These are phyloP conservation scores for Cudoniella acicularis DNA, from an alignment of 495 filamentous ascomycete genomes.

Conservation along the genomic window DNA sequence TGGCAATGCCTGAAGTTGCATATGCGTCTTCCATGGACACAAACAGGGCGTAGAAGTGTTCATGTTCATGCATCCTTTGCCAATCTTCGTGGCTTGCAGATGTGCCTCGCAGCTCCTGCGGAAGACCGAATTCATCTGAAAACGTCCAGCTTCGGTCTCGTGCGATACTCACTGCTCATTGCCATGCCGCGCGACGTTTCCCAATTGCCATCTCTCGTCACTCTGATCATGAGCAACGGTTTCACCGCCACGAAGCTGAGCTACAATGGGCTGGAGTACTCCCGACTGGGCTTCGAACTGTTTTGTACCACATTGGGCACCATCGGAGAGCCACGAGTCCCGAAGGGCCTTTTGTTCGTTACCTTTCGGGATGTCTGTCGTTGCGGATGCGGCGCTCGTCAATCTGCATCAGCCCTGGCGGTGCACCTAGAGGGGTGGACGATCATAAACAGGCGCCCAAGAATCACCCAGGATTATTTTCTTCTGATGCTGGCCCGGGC, in stretches of 20 bases:
- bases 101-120: neutral
- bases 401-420: slow-evolving; percentile 1
- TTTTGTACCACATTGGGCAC: slow-evolving; percentile 6
- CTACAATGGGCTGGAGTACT: neutral
- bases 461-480: neutral
- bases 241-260: slow-evolving; percentile 12
- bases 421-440: neutral
- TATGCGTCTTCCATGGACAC: neutral
- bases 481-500: neutral
- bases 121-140: neutral
- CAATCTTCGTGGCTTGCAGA: slow-evolving; percentile 8
- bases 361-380: neutral
- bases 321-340: neutral
- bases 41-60: neutral
- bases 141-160: too few relatives aligned
- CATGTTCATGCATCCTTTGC: slow-evolving; percentile 7
- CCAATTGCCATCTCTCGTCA: neutral
- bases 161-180: too few relatives aligned
- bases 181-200: too few relatives aligned
- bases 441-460: neutral
- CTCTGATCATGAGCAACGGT: neutral
- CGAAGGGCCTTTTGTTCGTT: neutral
- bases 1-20: neutral
- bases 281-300: neutral
- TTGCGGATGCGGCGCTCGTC: neutral